Evolutionary conservation across 2,329 filamentous ascomycete species (phyloP).

Genomic region (Phialocephala subalpina): DNA sequence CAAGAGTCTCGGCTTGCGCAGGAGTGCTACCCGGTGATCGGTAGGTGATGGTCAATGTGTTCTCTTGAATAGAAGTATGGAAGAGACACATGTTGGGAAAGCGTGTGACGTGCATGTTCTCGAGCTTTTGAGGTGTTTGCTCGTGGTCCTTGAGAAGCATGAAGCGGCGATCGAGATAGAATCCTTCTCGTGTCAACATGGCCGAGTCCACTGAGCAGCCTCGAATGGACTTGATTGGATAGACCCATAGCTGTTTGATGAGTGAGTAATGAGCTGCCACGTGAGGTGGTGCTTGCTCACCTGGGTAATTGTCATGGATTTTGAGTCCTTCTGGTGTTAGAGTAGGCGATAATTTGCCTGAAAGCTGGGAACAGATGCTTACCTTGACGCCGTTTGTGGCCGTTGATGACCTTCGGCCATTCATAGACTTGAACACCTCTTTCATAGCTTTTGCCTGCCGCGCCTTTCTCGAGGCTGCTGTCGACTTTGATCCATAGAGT

Average conservation of each 20-base stretch:
- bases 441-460: constrained; percentile 31
- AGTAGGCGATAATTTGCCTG: neutral
- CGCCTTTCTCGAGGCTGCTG: constrained; percentile 25
- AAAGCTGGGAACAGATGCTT: neutral
- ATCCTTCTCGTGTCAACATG: constrained; percentile 66
- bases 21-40: constrained; percentile 36
- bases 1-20: constrained; percentile 46
- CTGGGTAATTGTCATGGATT: constrained; percentile 36
- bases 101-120: constrained; percentile 66
- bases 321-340: constrained; percentile 12
- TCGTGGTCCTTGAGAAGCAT: constrained; percentile 68
- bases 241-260: constrained; percentile 66
- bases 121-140: constrained; percentile 47
- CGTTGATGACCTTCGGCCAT: constrained; percentile 9
- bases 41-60: constrained; percentile 52
- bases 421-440: constrained; percentile 27
- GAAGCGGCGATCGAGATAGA: constrained; percentile 73
- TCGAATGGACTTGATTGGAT: constrained; percentile 78
- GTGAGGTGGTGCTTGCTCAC: constrained; percentile 22
- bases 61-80: constrained; percentile 57
- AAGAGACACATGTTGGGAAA: constrained; percentile 71
- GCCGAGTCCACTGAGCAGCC: constrained; percentile 62
- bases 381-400: constrained; percentile 1
- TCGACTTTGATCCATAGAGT: constrained; percentile 17
- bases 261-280: constrained; percentile 2